Base-by-base conservation (phyloP, 768 basidiomycete genomes). In the Tricholoma terreum region DNA sequence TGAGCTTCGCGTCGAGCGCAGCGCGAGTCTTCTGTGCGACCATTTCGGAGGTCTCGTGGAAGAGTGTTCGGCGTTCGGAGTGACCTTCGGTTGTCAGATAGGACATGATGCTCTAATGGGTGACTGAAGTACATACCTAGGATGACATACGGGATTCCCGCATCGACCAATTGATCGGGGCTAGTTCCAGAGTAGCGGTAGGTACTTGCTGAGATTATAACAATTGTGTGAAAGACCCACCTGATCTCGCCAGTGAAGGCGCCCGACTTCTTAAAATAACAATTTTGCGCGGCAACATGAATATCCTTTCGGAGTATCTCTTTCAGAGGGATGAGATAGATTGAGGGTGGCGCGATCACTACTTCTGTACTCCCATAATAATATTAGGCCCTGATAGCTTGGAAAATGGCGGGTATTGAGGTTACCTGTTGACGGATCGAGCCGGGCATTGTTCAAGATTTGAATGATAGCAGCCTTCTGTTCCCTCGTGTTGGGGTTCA, bases 211-310 rank as follows among this genome's bases (percentile, higher is more conserved):
- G n/a, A 27, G 34, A 61, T 22, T 52, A 40, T 21, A 22, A 30
- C 35, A 2, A 60, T 49, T 38, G 42, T 9, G 40, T 4, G 11
- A 24, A 21, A 40, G 10, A 67, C 78, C 36, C 52, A 88, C 92
- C 94, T 96, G 77, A 92, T 92, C 76, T 99, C 97, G 58, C 97
- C 97, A 11, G 97, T 98, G 78, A 86, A 99, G 10, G 96, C 96
- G 51, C 96, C 96, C 19, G 83, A 84, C 11, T 81, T 69, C 73
- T 94, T 89, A 70, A 81, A 81, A 79, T 94, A 91, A 69, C 85
- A 84, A 78, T 98, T 98, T 75, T 99, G 95, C 15, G 95, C 95
- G 30, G 93, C 77, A 63, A 98, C 83, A 64, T 89, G 77, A 69
- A 95, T 74, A 40, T 87, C 85, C 58, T 85, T 81, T 65, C 83